Evolutionary conservation across 768 basidiomycete species (phyloP), one percentile per base, ranked within the genome.

Genomic region (Erythrobasidium yunnanense): DNA sequence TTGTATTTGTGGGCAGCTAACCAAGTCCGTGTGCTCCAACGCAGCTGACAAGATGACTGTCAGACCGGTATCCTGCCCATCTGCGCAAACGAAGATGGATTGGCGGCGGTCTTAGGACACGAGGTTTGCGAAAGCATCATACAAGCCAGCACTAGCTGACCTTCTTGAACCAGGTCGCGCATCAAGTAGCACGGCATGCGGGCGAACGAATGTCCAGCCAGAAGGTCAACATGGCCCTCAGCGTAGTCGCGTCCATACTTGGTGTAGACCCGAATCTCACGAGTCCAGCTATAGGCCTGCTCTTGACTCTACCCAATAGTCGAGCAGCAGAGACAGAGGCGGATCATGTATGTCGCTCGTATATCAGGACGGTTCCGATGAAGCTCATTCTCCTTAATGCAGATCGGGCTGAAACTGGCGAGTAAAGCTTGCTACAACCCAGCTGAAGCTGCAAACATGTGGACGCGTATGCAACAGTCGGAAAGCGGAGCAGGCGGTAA

Each of bases 361-460:
- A 2, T 20, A 62, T 69, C 33, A 20, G 1, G 13, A 18, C 53
- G 17, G 22, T 58, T 22, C 5, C 34, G 8, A 57, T 25, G 25
- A 17, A 33, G 4, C 45, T 18, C 33, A 22, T 34, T 0, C 50
- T 38, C 11, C 60, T 5, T 22, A 35, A n/a, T 47, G 42, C 66
- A 83, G 29, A 86, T 97, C 55, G 92, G 93, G 6, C 75, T 96
- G 50, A 80, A 81, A 4, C 79, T 96, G 27, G 86, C 86, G 78
- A 81, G 88, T 54, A 81, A 80, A 70, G 92, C 90, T 0, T 97
- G 92, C 76, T 96, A 83, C 74, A 82, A 96, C 72, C 91, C 92
- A 0, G 77, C 75, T 18, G 87, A 85, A 22, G 82, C 88, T 2
- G 83, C 87, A 13, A 88, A 87, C 69, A 81, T 91, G 80, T 90